Percentiles rank a stretch among this genome's conserved stretches.
These are phyloP conservation scores for sunflower (Helianthus annuus) DNA, from an alignment of 129 eudicot genomes.

Conservation along the genomic window HanXRQr2.0-SUNRISE NC_035449.2:4289197-4289696, in stretches of 20 bases:
- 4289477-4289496: conserved; percentile 5
- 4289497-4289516: conserved; percentile 51
- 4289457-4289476: neutral
- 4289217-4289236: conserved; percentile 73
- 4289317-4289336: conserved; percentile 84
- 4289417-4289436: conserved; percentile 72
- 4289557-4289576: conserved; percentile 94
- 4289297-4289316: conserved; percentile 89
- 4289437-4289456: conserved; percentile 68
- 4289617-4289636: conserved; percentile 71
- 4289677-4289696: conserved; percentile 93
- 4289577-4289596: conserved; percentile 72
- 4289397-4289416: conserved; percentile 72
- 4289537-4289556: conserved; percentile 51
- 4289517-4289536: conserved; percentile 5
- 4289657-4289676: conserved; percentile 79
- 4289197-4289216: conserved; percentile 58
- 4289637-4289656: conserved; percentile 78
- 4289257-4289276: conserved; percentile 76
- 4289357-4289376: conserved; percentile 84
- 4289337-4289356: conserved; percentile 90
- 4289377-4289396: conserved; percentile 80
- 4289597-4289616: conserved; percentile 54
- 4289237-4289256: conserved; percentile 68
- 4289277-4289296: conserved; percentile 68